Conservation (phyloP, 2,329 filamentous ascomycete species). For the Zasmidium citrigriseum region DNA sequence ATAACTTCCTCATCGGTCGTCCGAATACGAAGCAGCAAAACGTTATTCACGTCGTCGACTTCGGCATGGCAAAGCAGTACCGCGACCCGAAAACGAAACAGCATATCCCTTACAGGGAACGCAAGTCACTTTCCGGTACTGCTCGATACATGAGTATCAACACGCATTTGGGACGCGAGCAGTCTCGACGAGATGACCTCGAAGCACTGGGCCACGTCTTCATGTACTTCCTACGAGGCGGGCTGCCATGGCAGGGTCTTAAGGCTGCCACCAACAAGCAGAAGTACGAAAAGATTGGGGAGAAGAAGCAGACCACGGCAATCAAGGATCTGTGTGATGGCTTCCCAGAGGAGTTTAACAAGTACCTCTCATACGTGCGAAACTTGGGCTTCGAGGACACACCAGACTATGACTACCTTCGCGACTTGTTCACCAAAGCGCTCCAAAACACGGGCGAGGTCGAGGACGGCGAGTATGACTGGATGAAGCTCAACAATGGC, state of each 20-base stretch:
- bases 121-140: slow-evolving; percentile 94
- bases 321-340: slow-evolving; percentile 97
- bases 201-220: slow-evolving; percentile 77
- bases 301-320: slow-evolving; percentile 98
- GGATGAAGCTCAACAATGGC: slow-evolving; percentile 96
- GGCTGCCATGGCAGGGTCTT: slow-evolving; percentile 67
- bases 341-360: slow-evolving; percentile 97
- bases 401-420: slow-evolving; percentile 96
- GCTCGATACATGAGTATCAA: slow-evolving; percentile 99
- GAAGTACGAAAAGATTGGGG: slow-evolving; percentile 99
- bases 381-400: slow-evolving; percentile 98
- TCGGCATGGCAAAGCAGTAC: slow-evolving; percentile 99
- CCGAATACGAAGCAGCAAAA: slow-evolving; percentile 93
- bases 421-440: slow-evolving; percentile 93
- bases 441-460: slow-evolving; percentile 92
- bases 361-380: slow-evolving; percentile 94
- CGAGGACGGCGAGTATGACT: slow-evolving; percentile 98
- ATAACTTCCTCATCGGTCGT: slow-evolving; percentile 97
- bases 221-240: slow-evolving; percentile 68
- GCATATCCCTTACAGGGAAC: slow-evolving; percentile 95
- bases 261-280: slow-evolving; percentile 45
- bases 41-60: slow-evolving; percentile 97
- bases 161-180: slow-evolving; percentile 93
- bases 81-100: slow-evolving; percentile 98
- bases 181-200: slow-evolving; percentile 92